Evolutionary conservation across 2,329 filamentous ascomycete species (phyloP).

Genomic region (Trichoderma citrinoviride): DNA sequence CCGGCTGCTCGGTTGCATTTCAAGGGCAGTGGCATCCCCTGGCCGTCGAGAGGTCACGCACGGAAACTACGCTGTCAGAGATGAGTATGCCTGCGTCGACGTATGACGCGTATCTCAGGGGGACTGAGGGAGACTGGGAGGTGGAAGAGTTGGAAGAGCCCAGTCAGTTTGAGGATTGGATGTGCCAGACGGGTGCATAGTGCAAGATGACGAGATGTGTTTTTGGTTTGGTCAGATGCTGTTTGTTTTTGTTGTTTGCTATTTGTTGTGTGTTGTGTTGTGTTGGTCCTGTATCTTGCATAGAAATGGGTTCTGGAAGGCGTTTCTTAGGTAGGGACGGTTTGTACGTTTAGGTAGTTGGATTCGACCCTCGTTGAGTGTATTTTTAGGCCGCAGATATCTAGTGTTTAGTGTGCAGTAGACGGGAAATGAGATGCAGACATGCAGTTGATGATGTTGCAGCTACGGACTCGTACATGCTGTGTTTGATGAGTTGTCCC

Average conservation of each 20-base stretch:
- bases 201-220: neutral
- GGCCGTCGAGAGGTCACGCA: neutral
- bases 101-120: conserved; percentile 34
- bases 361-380: neutral
- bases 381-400: too few species aligned
- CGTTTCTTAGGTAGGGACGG: too few species aligned
- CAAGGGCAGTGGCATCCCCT: neutral
- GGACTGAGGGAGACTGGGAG: conserved; percentile 37
- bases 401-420: too few species aligned
- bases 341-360: neutral
- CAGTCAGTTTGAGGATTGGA: conserved; percentile 35
- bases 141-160: conserved; percentile 35
- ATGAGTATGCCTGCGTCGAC: conserved; percentile 20
- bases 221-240: neutral
- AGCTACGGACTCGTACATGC: too few species aligned
- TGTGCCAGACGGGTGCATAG: conserved; percentile 22
- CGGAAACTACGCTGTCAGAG: conserved; percentile 20
- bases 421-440: too few species aligned
- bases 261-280: too few species aligned
- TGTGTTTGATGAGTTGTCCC: too few species aligned
- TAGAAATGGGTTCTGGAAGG: neutral
- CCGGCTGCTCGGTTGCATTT: neutral
- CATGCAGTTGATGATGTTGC: too few species aligned
- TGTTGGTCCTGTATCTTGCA: neutral
- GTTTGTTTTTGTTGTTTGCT: neutral